Base-by-base conservation (phyloP, 345 rosid species). In the Toxicodendron radicans region DNA sequence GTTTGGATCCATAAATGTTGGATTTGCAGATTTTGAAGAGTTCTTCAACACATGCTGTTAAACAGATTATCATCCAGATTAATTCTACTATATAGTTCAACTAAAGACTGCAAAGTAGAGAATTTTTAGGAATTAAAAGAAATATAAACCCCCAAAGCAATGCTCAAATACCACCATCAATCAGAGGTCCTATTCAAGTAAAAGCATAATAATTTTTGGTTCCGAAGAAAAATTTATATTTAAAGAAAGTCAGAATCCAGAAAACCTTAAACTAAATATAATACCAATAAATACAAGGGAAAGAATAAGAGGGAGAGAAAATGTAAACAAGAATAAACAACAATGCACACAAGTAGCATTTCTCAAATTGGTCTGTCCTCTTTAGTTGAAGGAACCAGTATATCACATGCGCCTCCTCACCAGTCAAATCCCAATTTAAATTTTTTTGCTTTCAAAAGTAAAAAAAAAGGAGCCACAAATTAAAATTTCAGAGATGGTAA, bases 1-100 rank as follows among this genome's bases (percentile, higher is more conserved):
- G 76, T 81, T 85, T 0, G 91, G 90, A 80, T 86, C 93, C 92
- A 89, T 78, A 73, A 88, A 87, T 73, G 90, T 89, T 13, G 78
- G 86, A 32, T 85, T 84, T 54, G 75, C 76, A 13, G 89, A 43
- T 73, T 68, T 90, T 58, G 87, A 66, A 20, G 88, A 74, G 82
- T 78, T 86, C 83, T 87, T 95, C 92, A 79, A 79, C 3, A 84
- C 68, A 83, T 89, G 81, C 99, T 93, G 86, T 74, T 59, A 23
- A 46, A 46, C 60, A 58, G 53, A 62, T 23, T 12, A 27, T 65
- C 79, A 66, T 79, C 79, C 63, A 18, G 2, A 45, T 75, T 62
- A 16, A 63, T 24, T 59, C 64, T 18, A 30, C 24, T 45, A 6
- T 59, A 23, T 35, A 41, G 48, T 30, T 59, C 14, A 58, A 43